Evolutionary conservation across 2,329 filamentous ascomycete genomes (phyloP).

Genomic region (Botryotinia narcissicola): DNA sequence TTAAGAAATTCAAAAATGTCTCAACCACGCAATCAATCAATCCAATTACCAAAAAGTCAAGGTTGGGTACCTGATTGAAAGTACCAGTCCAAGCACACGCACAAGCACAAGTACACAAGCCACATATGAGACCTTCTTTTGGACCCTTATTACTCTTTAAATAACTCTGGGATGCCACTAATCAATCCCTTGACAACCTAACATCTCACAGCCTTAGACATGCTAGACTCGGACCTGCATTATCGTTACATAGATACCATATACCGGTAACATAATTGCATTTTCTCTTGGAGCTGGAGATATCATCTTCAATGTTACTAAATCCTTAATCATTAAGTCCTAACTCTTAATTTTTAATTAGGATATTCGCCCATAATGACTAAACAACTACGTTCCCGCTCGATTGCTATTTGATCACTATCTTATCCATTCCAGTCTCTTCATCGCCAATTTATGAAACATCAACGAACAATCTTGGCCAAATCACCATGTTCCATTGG

Average conservation of each 20-base stretch:
- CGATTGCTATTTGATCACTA: not conserved
- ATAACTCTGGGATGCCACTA: not conserved
- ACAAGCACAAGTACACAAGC: not conserved
- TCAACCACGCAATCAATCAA: not conserved
- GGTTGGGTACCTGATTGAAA: not conserved
- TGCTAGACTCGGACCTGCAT: constrained; percentile 2
- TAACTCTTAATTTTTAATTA: not conserved
- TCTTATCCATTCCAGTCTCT: not conserved
- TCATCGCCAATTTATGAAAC: not conserved
- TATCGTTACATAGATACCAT: not conserved
- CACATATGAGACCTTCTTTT: not conserved
- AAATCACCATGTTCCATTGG: not conserved
- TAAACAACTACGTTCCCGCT: not conserved
- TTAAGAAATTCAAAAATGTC: not conserved
- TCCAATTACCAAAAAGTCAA: not conserved
- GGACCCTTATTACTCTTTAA: not conserved
- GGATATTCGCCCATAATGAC: not conserved
- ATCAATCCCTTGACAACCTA: not conserved
- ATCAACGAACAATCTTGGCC: too few relatives aligned
- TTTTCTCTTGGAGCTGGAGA: not conserved
- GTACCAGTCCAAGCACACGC: not conserved
- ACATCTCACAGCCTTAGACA: constrained; percentile 1
- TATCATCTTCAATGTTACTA: not conserved
- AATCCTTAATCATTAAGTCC: not conserved
- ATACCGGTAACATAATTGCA: not conserved